Conservation (phyloP, 2,329 filamentous ascomycete species). For the Pestalotiopsis sp. region DNA sequence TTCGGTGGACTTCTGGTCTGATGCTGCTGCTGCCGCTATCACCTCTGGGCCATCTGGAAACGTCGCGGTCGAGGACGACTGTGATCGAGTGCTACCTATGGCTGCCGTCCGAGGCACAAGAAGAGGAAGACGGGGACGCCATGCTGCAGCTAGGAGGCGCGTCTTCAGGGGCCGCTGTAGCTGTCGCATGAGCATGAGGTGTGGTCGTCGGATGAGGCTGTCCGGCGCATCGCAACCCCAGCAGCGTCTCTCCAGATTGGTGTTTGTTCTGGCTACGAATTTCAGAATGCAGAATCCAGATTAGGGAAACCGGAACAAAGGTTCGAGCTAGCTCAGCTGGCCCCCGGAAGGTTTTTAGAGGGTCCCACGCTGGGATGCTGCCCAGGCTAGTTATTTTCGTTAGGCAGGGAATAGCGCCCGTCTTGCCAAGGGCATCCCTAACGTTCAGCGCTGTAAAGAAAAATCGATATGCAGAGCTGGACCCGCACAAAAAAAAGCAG, state of each 20-base stretch:
- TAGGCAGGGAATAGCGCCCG: background rate
- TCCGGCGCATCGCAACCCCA: slow-evolving; percentile 24
- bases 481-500: background rate
- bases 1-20: background rate
- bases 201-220: slow-evolving; percentile 19
- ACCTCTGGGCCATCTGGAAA: background rate
- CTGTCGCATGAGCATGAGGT: slow-evolving; percentile 34
- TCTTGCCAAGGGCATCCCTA: background rate
- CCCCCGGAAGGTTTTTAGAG: background rate
- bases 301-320: background rate
- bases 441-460: background rate
- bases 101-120: slow-evolving; percentile 18
- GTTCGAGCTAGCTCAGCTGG: background rate
- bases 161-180: slow-evolving; percentile 29
- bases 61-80: background rate
- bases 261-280: background rate
- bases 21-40: slow-evolving; percentile 4
- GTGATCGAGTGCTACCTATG: slow-evolving; percentile 19
- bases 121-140: slow-evolving; percentile 19
- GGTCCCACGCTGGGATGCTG: background rate
- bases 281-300: background rate
- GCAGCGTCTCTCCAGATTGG: background rate
- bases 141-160: slow-evolving; percentile 30
- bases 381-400: background rate
- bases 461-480: background rate